phyloP scores from a whole-genome alignment of 805 yeast genomes.

The Jamesozyma lodderae region DNA sequence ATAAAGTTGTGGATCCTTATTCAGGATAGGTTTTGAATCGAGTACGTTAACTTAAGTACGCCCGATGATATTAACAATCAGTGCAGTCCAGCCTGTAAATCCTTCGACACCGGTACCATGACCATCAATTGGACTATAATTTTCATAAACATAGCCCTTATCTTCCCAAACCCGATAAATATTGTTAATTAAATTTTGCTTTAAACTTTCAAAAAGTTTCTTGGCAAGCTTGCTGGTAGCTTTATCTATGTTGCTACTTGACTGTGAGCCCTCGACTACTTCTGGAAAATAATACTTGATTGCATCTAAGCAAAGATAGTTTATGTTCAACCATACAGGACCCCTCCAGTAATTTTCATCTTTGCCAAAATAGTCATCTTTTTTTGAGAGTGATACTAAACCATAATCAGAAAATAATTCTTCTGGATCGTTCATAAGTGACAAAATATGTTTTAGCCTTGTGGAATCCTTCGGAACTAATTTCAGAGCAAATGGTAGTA shows the following conservation, averaged over 20 bases:
- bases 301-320: conserved; percentile 70
- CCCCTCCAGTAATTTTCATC: conserved; percentile 96
- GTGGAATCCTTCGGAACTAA: conserved; percentile 44
- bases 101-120: conserved; percentile 73
- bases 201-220: conserved; percentile 47
- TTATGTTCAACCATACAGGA: conserved; percentile 86
- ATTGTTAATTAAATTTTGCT: conserved; percentile 60
- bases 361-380: conserved; percentile 55
- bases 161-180: conserved; percentile 57
- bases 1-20: too few relatives aligned
- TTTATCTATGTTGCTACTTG: conserved; percentile 1
- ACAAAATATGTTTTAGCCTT: conserved; percentile 44
- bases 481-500: conserved; percentile 75
- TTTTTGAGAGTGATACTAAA: conserved; percentile 66
- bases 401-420: conserved; percentile 76
- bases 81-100: conserved; percentile 90
- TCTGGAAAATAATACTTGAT: conserved; percentile 44
- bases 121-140: conserved; percentile 74
- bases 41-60: too few relatives aligned
- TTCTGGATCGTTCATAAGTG: conserved; percentile 55
- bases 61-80: conserved; percentile 68
- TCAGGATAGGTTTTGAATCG: too few relatives aligned
- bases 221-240: conserved; percentile 29
- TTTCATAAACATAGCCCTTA: conserved; percentile 87
- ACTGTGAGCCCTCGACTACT: conserved; percentile 16